Conservation (phyloP, 2,329 filamentous ascomycete species). For the Cladosporium sp. region DNA sequence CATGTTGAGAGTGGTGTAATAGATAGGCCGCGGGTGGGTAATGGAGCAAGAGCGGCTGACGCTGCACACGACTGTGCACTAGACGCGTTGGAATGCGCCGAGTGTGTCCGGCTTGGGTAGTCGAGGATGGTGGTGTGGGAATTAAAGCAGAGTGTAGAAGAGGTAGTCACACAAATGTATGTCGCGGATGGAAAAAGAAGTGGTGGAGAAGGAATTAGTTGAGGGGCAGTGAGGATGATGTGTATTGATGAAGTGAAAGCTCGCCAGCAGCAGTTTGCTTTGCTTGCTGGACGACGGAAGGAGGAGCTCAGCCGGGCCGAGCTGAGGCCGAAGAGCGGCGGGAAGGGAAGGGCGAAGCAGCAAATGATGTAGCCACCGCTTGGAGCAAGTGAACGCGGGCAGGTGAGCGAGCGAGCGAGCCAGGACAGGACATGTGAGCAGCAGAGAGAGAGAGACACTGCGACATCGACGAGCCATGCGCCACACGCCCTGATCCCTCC, state of each 20-base stretch:
- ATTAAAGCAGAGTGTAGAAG: too few species aligned
- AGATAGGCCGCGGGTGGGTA: background rate
- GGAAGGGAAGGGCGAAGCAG: background rate
- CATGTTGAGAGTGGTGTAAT: constrained; percentile 53
- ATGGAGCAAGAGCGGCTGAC: background rate
- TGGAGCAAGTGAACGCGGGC: background rate
- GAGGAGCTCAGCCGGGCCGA: background rate
- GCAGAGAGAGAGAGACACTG: background rate
- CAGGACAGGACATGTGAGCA: constrained; percentile 4
- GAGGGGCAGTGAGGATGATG: background rate
- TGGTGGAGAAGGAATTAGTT: background rate
- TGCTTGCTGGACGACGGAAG: background rate
- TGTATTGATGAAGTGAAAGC: constrained; percentile 1
- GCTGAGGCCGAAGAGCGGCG: background rate
- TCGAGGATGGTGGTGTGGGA: background rate
- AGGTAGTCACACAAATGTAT: background rate
- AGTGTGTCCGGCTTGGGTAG: background rate
- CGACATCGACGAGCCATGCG: background rate
- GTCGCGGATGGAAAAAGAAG: background rate
- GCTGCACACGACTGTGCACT: background rate
- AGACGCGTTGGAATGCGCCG: background rate
- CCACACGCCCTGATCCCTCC: background rate
- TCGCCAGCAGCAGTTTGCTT: background rate
- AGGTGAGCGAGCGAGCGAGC: too few species aligned
- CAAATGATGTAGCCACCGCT: background rate